phyloP scores from a whole-genome alignment of 495 filamentous ascomycete genomes.

The Penicillium coprophilum region DNA sequence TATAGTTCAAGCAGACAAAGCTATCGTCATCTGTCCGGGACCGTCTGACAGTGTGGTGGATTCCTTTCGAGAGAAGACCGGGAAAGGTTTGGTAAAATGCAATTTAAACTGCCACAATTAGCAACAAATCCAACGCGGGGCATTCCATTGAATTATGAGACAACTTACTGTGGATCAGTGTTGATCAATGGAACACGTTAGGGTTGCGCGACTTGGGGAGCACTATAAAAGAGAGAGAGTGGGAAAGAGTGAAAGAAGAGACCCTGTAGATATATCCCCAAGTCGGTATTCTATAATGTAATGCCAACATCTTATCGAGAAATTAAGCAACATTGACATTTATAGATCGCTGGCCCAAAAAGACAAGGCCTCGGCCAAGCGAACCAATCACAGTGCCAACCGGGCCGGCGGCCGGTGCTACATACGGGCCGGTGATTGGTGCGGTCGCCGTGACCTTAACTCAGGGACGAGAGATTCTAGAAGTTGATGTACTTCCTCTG shows the following conservation, averaged over 20 bases:
- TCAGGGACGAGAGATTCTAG: constrained; percentile 28
- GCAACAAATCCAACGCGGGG: constrained; percentile 26
- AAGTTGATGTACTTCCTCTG: constrained; percentile 13
- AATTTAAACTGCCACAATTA: constrained; percentile 17
- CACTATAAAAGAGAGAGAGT: constrained; percentile 5
- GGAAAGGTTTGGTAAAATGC: not conserved
- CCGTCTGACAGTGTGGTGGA: constrained; percentile 7
- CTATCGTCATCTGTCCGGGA: constrained; percentile 11
- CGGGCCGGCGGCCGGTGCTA: constrained; percentile 31
- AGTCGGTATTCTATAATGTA: constrained; percentile 14
- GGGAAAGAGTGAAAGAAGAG: constrained; percentile 4
- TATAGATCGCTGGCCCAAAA: constrained; percentile 26
- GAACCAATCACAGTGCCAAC: constrained; percentile 24
- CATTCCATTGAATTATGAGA: constrained; percentile 16
- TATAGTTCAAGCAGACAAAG: constrained; percentile 10
- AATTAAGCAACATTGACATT: constrained; percentile 10
- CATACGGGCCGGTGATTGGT: constrained; percentile 22
- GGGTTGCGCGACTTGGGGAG: not conserved
- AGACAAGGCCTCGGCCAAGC: constrained; percentile 20
- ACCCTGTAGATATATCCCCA: constrained; percentile 8
- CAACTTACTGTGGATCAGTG: constrained; percentile 27
- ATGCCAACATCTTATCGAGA: constrained; percentile 27
- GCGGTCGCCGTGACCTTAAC: constrained; percentile 15
- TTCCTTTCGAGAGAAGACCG: not conserved
- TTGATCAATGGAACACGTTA: constrained; percentile 12